phyloP scores from a whole-genome alignment of 2,329 filamentous ascomycete species.

The Periconia digitata region DNA sequence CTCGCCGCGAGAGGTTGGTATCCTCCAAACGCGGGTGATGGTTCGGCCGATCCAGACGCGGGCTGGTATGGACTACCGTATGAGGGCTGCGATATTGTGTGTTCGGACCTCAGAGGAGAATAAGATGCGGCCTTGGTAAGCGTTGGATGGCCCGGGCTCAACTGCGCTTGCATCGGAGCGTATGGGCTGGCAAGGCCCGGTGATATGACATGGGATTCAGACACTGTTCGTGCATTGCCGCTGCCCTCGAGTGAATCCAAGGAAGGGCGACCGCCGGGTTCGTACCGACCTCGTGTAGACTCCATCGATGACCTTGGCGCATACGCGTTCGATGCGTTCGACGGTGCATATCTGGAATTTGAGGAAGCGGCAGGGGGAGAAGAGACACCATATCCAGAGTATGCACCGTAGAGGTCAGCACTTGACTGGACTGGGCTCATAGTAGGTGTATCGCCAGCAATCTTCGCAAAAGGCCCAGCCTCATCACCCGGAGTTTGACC shows the following conservation, averaged over 20 bases:
- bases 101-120: constrained; percentile 33
- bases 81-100: constrained; percentile 21
- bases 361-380: constrained; percentile 22
- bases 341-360: constrained; percentile 45
- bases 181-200: constrained; percentile 30
- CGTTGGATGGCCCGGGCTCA: constrained; percentile 30
- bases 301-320: constrained; percentile 56
- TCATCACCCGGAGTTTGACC: constrained; percentile 59
- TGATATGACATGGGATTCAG: constrained; percentile 32
- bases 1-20: constrained; percentile 29
- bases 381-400: constrained; percentile 57
- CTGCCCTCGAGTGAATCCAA: constrained; percentile 39
- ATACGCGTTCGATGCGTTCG: constrained; percentile 37
- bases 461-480: constrained; percentile 76
- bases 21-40: constrained; percentile 25
- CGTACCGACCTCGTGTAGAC: constrained; percentile 52
- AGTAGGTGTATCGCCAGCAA: constrained; percentile 64
- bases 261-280: constrained; percentile 44
- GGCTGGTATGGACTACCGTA: constrained; percentile 35
- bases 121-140: constrained; percentile 32
- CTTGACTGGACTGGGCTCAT: constrained; percentile 62
- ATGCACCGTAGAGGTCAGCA: constrained; percentile 73
- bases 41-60: constrained; percentile 24
- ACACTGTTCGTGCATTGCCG: constrained; percentile 24
- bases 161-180: constrained; percentile 31